These are phyloP conservation scores for Neofusicoccum sp. DNA, from an alignment of 2,329 filamentous ascomycete species.

Conservation along the genomic window DNA sequence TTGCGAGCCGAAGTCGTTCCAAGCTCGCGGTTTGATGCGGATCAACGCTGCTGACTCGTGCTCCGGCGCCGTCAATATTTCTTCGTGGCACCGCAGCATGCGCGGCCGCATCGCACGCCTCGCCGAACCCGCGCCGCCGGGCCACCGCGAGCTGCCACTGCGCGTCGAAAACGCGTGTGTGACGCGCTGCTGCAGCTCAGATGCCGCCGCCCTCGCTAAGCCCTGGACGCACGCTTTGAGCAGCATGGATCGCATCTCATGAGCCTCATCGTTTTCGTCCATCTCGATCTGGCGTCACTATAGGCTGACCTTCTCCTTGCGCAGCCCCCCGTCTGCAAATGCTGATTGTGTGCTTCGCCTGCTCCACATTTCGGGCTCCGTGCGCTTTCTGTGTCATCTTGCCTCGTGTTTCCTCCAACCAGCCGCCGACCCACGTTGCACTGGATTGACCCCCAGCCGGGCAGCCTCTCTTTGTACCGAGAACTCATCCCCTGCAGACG, in stretches of 20 bases:
- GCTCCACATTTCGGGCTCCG: not conserved
- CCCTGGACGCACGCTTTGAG: not conserved
- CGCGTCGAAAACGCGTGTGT: not conserved
- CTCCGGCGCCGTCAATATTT: not conserved
- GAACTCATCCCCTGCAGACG: not conserved
- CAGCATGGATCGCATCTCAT: slow-evolving; percentile 1
- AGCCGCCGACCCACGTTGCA: not conserved
- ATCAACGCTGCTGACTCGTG: slow-evolving; percentile 11
- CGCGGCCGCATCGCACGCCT: not conserved
- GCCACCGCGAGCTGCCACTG: not conserved
- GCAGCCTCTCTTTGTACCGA: no score
- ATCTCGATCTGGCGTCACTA: not conserved
- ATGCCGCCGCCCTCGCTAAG: slow-evolving; percentile 2
- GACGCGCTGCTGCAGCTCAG: not conserved
- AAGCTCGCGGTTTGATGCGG: slow-evolving; percentile 6
- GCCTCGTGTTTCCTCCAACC: slow-evolving; percentile 1
- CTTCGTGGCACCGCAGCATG: slow-evolving; percentile 2
- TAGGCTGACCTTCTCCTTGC: not conserved
- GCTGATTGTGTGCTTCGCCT: not conserved
- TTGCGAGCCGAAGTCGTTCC: slow-evolving; percentile 4
- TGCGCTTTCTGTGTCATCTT: not conserved
- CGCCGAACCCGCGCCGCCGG: not conserved
- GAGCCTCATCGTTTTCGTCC: not conserved
- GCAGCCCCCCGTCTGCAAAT: not conserved
- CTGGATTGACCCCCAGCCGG: no score